Base-by-base conservation (phyloP, 2,329 filamentous ascomycete genomes). In the Xylaria hypoxylon region DNA sequence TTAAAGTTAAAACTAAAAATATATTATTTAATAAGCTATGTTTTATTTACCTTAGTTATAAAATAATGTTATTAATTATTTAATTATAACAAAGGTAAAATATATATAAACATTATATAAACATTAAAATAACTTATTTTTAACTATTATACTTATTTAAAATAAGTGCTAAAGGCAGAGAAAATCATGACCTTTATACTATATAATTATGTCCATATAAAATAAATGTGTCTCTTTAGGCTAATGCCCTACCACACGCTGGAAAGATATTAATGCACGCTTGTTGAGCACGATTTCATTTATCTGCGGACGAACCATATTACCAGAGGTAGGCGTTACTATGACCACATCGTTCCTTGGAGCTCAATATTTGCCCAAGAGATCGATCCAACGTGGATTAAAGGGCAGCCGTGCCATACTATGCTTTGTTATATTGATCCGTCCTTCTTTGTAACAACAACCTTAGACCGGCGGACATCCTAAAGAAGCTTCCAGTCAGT, bases 401-500 rank as follows among this genome's bases (percentile, higher is more conserved):
- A 38, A 40, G 7, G 56, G 35, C 8, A 50, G 56, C 38, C 42
- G 44, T n/a, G 56, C 50, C 24, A 59, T 59, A 22, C 11, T 50
- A 11, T 59, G 38, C n/a, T 92, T 76, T 96, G 87, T 57, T 84
- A 97, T 42, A 80, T 86, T 62, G 84, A 77, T 1, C 91, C 92
- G 51, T 84, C 84, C 61, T 88, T 15, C 58, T 53, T 38, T 47
- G 53, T 13, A 59, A 13, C 35, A 15, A 38, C 35, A 2, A 38
- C 35, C 47, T 7, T 63, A 19, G 13, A 63, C 19, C 80, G 97
- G 92, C 86, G 81, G 11, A 97, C 87, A 78, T 97, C 92, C 93
- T 93, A 97, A 5, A 86, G 84, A 35, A 97, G 83, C 52, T 83
- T 94, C 94, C 93, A 97, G 19, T 92, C 22, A 7, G 26, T 52